A percentile compares a stretch with the other conserved stretches of the same genome.
phyloP scores from a whole-genome alignment of 2,329 filamentous ascomycete species.

The Amylocarpus encephaloides region DNA sequence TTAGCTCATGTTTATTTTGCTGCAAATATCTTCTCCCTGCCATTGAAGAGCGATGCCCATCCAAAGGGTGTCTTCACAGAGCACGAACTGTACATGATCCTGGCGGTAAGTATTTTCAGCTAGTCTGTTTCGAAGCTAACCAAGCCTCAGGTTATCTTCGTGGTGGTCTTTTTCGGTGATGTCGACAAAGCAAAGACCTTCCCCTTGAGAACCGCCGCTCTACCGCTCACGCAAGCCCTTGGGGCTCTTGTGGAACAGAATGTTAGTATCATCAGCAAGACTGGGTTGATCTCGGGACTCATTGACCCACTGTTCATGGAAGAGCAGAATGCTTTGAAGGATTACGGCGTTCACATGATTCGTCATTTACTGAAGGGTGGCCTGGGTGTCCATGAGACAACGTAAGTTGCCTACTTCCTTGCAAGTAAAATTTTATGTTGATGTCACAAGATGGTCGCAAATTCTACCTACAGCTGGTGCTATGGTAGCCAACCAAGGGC shows the following conservation, averaged over 20 bases:
- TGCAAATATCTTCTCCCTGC: constrained; percentile 45
- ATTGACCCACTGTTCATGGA: constrained; percentile 36
- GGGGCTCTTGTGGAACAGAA: constrained; percentile 55
- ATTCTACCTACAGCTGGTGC: constrained; percentile 60
- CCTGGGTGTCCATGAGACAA: constrained; percentile 52
- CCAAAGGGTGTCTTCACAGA: constrained; percentile 46
- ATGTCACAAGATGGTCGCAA: constrained; percentile 40
- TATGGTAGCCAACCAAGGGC: constrained; percentile 63
- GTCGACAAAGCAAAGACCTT: constrained; percentile 60
- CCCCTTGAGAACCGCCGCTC: constrained; percentile 52
- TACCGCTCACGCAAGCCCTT: constrained; percentile 54
- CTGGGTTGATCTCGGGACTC: background rate
- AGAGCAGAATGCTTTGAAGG: background rate
- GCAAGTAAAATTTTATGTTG: background rate
- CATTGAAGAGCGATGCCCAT: constrained; percentile 44
- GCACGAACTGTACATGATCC: constrained; percentile 33
- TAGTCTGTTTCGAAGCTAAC: constrained; percentile 31
- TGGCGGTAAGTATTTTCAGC: constrained; percentile 23
- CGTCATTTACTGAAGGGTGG: constrained; percentile 33
- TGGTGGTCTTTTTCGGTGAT: constrained; percentile 55
- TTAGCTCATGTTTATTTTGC: constrained; percentile 47
- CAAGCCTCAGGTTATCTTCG: constrained; percentile 52
- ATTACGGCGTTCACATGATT: background rate
- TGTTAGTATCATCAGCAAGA: constrained; percentile 41
- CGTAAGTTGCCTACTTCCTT: constrained; percentile 46